Evolutionary conservation across 495 filamentous ascomycete species (phyloP), one percentile per base, ranked within the genome.

Genomic region (Cercophora scortea): DNA sequence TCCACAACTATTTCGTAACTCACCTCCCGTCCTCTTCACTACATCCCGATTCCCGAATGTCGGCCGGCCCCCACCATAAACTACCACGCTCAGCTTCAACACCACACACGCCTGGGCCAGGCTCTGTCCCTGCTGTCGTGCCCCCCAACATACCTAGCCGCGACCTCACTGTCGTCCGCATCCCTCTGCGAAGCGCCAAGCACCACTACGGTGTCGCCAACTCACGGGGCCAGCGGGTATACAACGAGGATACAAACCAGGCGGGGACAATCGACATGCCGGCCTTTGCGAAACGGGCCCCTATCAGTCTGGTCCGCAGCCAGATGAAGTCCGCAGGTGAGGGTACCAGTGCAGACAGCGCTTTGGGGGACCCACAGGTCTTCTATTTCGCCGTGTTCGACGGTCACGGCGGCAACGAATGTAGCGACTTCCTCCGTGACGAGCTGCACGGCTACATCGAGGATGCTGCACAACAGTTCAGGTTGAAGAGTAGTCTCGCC

Each of bases 371-470:
- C 65, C 90, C 90, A 8, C 90, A 96, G 62, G 86, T 96, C 7
- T 98, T 98, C 68, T 98, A 97, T 66, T 98, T 95, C 70, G 89
- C 80, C 3, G 84, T 97, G 0, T 98, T 97, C 61, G 93, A 98
- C 71, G 93, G 93, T 17, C 93, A 98, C 73, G 93, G 93, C 17
- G 93, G 93, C 15, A 79, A 73, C 34, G 88, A 96, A 60, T 97
- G 93, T 63, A 92, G 87, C 63, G 80, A 81, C 15, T 97, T 94
- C 56, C 69, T 96, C 47, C 82, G 86, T 52, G 86, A 96, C 45
- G 75, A 84, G 48, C 76, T 98, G 53, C 93, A 97, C 66, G 80
- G 83, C 15, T 95, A 95, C 62, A 82, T 98, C 42, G 92, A 98
- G 65, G 79, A 88, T 54, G 79, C 87, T 0, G 86, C 85, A 1